Conservation (phyloP, 257 asterid genomes). For the Prunella vulgaris region DNA sequence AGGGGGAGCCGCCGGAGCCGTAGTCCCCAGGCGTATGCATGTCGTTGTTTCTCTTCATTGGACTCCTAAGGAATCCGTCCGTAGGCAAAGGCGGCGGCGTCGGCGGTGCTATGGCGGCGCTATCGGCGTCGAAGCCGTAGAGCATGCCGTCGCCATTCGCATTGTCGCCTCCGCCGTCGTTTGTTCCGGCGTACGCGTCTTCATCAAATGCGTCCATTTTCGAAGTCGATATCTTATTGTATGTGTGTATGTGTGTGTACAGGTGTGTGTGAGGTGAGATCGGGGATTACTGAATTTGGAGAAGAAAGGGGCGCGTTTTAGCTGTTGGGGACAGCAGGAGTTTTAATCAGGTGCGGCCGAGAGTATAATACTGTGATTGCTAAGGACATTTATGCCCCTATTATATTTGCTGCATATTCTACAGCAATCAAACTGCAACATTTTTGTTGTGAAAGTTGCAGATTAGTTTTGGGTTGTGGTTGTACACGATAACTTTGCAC, state of each 20-base stretch:
- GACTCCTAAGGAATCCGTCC: constrained; percentile 34
- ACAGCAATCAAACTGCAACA: too few relatives aligned
- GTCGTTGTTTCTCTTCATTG: constrained; percentile 13
- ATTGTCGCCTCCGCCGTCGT: constrained; percentile 37
- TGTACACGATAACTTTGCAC: too few relatives aligned
- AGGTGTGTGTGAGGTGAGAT: constrained; percentile 16
- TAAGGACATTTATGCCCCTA: too few relatives aligned
- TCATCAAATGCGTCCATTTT: constrained; percentile 59
- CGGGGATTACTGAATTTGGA: constrained; percentile 19
- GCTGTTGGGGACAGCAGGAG: too few relatives aligned
- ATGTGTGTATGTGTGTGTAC: not conserved
- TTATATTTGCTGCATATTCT: too few relatives aligned
- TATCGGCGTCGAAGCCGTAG: constrained; percentile 36
- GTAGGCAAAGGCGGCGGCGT: constrained; percentile 17
- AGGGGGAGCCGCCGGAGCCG: constrained; percentile 21
- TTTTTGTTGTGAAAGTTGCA: too few relatives aligned
- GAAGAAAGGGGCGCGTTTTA: constrained; percentile 27
- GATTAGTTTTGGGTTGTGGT: too few relatives aligned
- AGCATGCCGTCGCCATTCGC: constrained; percentile 32
- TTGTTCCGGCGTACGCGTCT: constrained; percentile 21
- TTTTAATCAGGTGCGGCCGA: too few relatives aligned
- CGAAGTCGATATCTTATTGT: not conserved
- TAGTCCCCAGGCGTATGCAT: constrained; percentile 34
- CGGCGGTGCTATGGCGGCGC: constrained; percentile 32
- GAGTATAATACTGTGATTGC: too few relatives aligned